phyloP scores from a whole-genome alignment of 148 eudicot species.

The Cornus florida region DNA sequence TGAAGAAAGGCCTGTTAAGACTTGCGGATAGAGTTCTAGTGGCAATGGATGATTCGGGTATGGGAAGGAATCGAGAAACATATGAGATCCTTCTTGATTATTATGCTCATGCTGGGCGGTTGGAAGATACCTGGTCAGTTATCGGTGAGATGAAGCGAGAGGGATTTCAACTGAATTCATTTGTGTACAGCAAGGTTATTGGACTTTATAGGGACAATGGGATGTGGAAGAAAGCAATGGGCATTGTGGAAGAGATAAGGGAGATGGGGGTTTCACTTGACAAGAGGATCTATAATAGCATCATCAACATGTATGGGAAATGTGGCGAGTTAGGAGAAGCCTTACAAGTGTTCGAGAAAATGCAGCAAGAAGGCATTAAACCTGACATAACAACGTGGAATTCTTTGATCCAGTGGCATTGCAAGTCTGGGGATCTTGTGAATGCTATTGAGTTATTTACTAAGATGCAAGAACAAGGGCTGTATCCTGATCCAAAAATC shows the following conservation, averaged over 20 bases:
- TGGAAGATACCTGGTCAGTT: constrained; percentile 72
- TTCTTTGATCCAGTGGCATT: constrained; percentile 79
- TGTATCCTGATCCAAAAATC: constrained; percentile 91
- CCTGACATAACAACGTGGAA: constrained; percentile 82
- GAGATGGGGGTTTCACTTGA: constrained; percentile 62
- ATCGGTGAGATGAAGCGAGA: constrained; percentile 59
- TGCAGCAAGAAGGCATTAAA: constrained; percentile 58
- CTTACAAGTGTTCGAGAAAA: constrained; percentile 54
- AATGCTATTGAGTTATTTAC: constrained; percentile 62
- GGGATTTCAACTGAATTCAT: constrained; percentile 55
- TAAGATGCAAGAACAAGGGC: constrained; percentile 81
- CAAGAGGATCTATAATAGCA: constrained; percentile 67
- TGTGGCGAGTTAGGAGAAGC: constrained; percentile 71
- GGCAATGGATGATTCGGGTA: constrained; percentile 46
- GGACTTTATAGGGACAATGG: constrained; percentile 85
- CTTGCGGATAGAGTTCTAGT: constrained; percentile 44
- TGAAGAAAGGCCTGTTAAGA: constrained; percentile 67
- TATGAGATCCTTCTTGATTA: constrained; percentile 74
- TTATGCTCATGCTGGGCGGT: constrained; percentile 66
- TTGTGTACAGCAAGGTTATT: constrained; percentile 73
- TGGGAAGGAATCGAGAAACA: constrained; percentile 53
- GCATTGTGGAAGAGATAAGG: constrained; percentile 58
- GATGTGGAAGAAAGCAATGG: constrained; percentile 95
- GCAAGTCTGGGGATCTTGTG: constrained; percentile 50
- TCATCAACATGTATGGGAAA: constrained; percentile 73